phyloP scores from a whole-genome alignment of 495 filamentous ascomycete species.

The Aspergillus mulundensis region DNA sequence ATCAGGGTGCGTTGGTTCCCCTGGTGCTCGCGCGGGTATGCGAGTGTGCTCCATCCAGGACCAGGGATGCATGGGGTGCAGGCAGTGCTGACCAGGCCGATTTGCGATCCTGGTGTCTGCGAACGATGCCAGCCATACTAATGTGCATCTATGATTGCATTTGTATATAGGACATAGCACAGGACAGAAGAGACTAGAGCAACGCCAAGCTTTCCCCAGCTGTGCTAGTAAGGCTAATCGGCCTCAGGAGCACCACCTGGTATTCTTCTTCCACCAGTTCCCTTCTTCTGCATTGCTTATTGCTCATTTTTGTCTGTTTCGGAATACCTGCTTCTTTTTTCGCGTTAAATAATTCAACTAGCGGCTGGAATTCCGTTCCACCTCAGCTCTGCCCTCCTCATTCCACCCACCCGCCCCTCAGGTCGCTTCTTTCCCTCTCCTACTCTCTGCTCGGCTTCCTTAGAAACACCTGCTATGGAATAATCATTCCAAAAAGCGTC shows the following conservation, averaged over 20 bases:
- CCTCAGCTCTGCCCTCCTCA: not conserved
- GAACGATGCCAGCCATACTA: not conserved
- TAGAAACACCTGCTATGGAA: slow-evolving; percentile 19
- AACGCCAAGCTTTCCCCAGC: slow-evolving; percentile 6
- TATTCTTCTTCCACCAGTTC: not conserved
- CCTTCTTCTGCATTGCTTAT: slow-evolving; percentile 1
- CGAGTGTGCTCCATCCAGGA: not conserved
- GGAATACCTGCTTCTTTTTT: slow-evolving; percentile 10
- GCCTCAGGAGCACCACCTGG: not conserved
- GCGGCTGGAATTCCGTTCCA: slow-evolving; percentile 14
- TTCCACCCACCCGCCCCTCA: not conserved
- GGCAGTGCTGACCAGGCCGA: not conserved
- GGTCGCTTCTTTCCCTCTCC: slow-evolving; percentile 5
- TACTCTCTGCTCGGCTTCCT: not conserved
- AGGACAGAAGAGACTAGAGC: not conserved
- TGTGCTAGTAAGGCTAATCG: not conserved
- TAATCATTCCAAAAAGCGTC: slow-evolving; percentile 7
- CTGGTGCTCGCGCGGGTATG: not conserved
- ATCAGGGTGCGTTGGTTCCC: not conserved
- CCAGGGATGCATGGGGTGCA: not conserved
- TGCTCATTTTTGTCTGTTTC: slow-evolving; percentile 12
- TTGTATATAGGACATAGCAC: not conserved
- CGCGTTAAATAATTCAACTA: slow-evolving; percentile 9
- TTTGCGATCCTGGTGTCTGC: not conserved
- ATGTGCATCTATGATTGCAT: no score